Conservation (phyloP, 1,139 yeast species). For the Yamadazyma spencermartinsiae region DNA sequence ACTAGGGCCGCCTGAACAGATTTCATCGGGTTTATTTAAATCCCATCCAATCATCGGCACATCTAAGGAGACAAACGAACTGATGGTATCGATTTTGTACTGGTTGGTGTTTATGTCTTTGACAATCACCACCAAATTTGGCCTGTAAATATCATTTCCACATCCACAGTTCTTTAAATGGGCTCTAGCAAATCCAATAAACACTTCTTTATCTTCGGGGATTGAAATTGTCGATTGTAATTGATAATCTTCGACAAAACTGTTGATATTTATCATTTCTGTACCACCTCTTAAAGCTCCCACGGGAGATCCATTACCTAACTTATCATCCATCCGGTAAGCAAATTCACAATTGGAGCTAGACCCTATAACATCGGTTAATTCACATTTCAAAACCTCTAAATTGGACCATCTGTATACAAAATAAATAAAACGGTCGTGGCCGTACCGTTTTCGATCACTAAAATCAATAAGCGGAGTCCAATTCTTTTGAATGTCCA, state of each 20-base stretch:
- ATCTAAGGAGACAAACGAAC: conserved; percentile 40
- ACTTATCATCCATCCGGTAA: conserved; percentile 21
- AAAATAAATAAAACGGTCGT: conserved; percentile 25
- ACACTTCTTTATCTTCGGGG: conserved; percentile 34
- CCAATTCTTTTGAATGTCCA: conserved; percentile 31
- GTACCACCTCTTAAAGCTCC: conserved; percentile 40
- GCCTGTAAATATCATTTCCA: conserved; percentile 47
- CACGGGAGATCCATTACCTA: conserved; percentile 18
- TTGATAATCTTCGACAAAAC: conserved; percentile 25
- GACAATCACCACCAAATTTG: conserved; percentile 42
- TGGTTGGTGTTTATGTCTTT: conserved; percentile 21
- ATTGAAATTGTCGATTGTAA: conserved; percentile 13
- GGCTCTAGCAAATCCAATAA: conserved; percentile 51
- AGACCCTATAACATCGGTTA: conserved; percentile 21
- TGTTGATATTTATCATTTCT: conserved; percentile 23
- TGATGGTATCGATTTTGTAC: conserved; percentile 28
- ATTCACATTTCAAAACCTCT: conserved; percentile 27
- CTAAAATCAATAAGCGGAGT: conserved; percentile 27
- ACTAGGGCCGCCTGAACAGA: conserved; percentile 23
- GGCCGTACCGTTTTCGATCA: conserved; percentile 14
- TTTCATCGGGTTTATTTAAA: conserved; percentile 19
- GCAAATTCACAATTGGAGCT: conserved; percentile 29
- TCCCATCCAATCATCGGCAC: conserved; percentile 39
- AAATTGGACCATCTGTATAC: conserved; percentile 30
- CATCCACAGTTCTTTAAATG: conserved; percentile 50